phyloP scores from a whole-genome alignment of 2,329 filamentous ascomycete genomes.

The Alternaria alternata region DNA sequence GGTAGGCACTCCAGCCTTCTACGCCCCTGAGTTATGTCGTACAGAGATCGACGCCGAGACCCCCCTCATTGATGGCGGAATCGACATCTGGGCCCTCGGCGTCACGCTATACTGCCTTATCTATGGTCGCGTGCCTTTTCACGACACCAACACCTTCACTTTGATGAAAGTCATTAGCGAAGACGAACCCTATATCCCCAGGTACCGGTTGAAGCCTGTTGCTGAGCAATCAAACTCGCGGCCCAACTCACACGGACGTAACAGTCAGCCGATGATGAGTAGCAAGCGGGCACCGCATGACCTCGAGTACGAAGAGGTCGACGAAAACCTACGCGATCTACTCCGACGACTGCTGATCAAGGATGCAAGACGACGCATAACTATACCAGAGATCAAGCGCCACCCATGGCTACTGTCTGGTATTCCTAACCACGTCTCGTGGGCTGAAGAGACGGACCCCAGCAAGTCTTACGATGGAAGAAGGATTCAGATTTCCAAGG shows the following conservation, averaged over 20 bases:
- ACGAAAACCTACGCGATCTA: slow-evolving; percentile 80
- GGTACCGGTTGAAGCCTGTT: slow-evolving; percentile 78
- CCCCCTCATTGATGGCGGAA: slow-evolving; percentile 86
- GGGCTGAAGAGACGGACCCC: slow-evolving; percentile 96
- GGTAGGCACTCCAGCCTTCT: slow-evolving; percentile 96
- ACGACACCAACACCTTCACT: slow-evolving; percentile 88
- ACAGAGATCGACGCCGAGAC: slow-evolving; percentile 74
- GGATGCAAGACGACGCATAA: slow-evolving; percentile 87
- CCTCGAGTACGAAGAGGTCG: slow-evolving; percentile 84
- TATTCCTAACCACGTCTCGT: slow-evolving; percentile 75
- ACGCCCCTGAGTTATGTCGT: slow-evolving; percentile 94
- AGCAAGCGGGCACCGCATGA: slow-evolving; percentile 80
- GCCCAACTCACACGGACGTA: slow-evolving; percentile 56
- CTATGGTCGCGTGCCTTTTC: slow-evolving; percentile 91
- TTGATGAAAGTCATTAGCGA: slow-evolving; percentile 93
- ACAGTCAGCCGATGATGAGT: slow-evolving; percentile 62
- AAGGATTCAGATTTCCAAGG: slow-evolving; percentile 90
- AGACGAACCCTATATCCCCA: slow-evolving; percentile 89
- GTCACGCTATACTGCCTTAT: slow-evolving; percentile 96
- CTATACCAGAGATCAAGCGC: slow-evolving; percentile 88
- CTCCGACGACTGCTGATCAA: slow-evolving; percentile 83
- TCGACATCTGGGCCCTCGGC: slow-evolving; percentile 96
- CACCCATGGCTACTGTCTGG: slow-evolving; percentile 90
- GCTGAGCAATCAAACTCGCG: slow-evolving; percentile 57
- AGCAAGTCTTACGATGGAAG: slow-evolving; percentile 77